Evolutionary conservation across 192 early-diverging fungal genomes (phyloP).

Genomic region (Spizellomyces sp.): DNA sequence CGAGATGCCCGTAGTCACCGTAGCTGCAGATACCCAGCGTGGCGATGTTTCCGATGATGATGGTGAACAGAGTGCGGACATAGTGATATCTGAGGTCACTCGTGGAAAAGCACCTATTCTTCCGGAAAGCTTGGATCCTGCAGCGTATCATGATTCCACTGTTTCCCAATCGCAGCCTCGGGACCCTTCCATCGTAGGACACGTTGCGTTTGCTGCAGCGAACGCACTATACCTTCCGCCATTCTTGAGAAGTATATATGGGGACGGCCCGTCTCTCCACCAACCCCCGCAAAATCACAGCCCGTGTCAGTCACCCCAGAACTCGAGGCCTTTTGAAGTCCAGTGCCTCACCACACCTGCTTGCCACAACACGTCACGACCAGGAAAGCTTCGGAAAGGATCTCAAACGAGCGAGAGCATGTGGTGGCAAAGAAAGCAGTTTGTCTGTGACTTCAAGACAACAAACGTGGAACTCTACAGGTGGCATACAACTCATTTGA

Average conservation of each 20-base stretch:
- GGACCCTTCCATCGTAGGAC: too few relatives aligned
- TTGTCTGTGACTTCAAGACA: slow-evolving; percentile 33
- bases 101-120: too few relatives aligned
- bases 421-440: slow-evolving; percentile 28
- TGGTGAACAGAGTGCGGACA: too few relatives aligned
- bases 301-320: background rate
- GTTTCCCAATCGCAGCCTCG: too few relatives aligned
- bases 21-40: too few relatives aligned
- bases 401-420: background rate
- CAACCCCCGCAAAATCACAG: too few relatives aligned
- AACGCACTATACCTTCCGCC: background rate
- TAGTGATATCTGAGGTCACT: too few relatives aligned
- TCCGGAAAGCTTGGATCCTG: too few relatives aligned
- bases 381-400: background rate
- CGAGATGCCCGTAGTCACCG: too few relatives aligned
- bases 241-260: slow-evolving; percentile 18
- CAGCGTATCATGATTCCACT: too few relatives aligned
- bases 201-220: too few relatives aligned
- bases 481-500: slow-evolving; percentile 36
- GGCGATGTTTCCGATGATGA: too few relatives aligned
- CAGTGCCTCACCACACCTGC: background rate
- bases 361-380: background rate
- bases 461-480: slow-evolving; percentile 34
- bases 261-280: background rate
- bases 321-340: background rate